A percentile compares a stretch with the other conserved stretches of the same genome.
These are phyloP conservation scores for Pythium phragmiticola DNA, from an alignment of 352 stramenopile genomes.

Conservation along the genomic window DNA sequence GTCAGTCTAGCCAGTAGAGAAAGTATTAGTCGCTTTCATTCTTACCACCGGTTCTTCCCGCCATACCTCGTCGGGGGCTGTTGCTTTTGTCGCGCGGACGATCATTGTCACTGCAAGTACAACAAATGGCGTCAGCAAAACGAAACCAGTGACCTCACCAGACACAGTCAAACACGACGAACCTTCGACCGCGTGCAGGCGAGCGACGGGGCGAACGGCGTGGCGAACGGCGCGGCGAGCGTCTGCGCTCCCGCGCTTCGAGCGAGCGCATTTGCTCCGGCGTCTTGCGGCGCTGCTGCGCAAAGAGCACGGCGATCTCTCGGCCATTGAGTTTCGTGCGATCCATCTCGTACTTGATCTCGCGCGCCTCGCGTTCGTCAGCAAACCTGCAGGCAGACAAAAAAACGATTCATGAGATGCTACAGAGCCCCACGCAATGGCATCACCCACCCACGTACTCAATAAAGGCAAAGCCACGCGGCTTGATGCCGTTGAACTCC, in stretches of 20 bases:
- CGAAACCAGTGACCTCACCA: background rate
- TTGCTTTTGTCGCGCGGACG: conserved; percentile 7
- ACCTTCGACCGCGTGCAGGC: conserved; percentile 12
- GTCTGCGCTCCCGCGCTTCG: conserved; percentile 11
- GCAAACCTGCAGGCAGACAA: too few species aligned
- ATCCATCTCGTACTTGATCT: conserved; percentile 78
- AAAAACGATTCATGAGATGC: background rate
- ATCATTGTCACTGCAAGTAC: conserved; percentile 9
- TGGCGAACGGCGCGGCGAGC: conserved; percentile 29
- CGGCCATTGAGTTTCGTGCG: conserved; percentile 56
- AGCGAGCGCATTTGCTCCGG: conserved; percentile 66
- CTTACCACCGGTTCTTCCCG: too few species aligned
- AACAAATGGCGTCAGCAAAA: background rate
- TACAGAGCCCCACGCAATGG: background rate
- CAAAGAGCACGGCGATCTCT: conserved; percentile 81
- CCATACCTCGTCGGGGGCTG: conserved; percentile 18
- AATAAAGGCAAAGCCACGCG: conserved; percentile 81
- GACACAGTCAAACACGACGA: background rate
- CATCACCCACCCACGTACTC: conserved; percentile 34
- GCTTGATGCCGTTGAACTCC: conserved; percentile 36
- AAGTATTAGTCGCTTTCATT: too few species aligned
- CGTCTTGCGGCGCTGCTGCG: conserved; percentile 76
- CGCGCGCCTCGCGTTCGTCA: conserved; percentile 57
- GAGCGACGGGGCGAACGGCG: conserved; percentile 35
- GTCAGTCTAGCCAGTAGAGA: conserved; percentile 9